Conservation (phyloP, 163 green algal genomes). For the Scenedesmus sp. region DNA sequence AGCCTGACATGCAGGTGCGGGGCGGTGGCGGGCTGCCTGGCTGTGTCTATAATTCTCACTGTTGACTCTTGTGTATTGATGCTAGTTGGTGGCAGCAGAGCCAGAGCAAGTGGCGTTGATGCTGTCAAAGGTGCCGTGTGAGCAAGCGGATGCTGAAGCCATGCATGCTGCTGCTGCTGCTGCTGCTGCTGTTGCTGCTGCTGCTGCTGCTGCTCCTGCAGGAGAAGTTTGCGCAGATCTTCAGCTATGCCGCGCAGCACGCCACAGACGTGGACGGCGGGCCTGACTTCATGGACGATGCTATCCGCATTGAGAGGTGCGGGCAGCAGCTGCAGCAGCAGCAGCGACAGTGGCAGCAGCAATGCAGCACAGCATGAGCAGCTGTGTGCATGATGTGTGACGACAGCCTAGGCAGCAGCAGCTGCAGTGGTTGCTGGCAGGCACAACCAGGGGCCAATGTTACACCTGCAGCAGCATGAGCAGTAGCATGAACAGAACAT, state of each 20-base stretch:
- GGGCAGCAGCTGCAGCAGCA: background rate
- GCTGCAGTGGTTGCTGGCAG: background rate
- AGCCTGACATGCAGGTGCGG: constrained; percentile 41
- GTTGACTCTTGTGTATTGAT: background rate
- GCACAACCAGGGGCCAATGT: too few species aligned
- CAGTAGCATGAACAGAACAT: background rate
- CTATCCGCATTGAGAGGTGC: constrained; percentile 85
- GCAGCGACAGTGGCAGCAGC: background rate
- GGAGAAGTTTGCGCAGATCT: constrained; percentile 52
- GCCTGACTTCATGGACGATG: constrained; percentile 85
- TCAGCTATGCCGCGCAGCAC: constrained; percentile 61
- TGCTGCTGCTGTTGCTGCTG: background rate
- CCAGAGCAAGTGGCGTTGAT: background rate
- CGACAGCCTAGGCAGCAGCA: background rate
- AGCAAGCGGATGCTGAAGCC: background rate
- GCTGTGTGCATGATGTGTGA: background rate
- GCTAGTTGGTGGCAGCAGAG: background rate
- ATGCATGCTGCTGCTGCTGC: background rate
- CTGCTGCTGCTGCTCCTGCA: constrained; percentile 11
- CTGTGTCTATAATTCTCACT: background rate
- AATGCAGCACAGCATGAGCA: too few species aligned
- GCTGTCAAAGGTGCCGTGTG: background rate
- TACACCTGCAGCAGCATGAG: background rate
- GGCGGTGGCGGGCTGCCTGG: background rate
- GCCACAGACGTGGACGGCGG: constrained; percentile 22